Evolutionary conservation across 2,329 filamentous ascomycete species (phyloP), one percentile per base, ranked within the genome.

Genomic region (Alternaria sp.): DNA sequence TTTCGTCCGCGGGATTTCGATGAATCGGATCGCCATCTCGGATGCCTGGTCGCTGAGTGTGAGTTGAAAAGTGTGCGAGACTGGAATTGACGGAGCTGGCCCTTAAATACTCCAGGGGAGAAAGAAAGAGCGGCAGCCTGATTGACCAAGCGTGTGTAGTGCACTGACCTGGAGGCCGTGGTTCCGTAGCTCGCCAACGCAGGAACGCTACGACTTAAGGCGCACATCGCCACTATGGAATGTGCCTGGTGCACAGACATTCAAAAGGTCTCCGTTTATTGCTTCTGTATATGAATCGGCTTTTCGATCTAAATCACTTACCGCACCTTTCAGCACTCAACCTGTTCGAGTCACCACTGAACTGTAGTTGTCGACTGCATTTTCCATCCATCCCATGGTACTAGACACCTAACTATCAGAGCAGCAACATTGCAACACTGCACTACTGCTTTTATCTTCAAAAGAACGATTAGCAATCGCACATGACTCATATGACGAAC

Each of bases 21-120:
- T 13, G 43, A 23, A 45, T 23, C 2, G 11, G 12, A 0, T 0
- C 0, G 43, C 0, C 43, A 45, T 23, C 6, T 21, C 1, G 17
- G 19, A 8, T 45, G 17, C n/a, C n/a, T n/a, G n/a, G n/a, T n/a
- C n/a, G 17, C 1, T 12, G 43, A 45, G 43, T 0, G 19, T 45
- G 21, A 21, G 17, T 45, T 23, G 11, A 1, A 0, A 0, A 19
- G 3, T 21, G 3, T 0, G 19, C 11, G 0, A 36, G 32, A n/a
- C 15, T 0, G 32, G 17, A 8, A 0, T 0, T 21, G 21, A 2
- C 1, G 17, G 12, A 0, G 11, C 17, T 21, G 19, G 11, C 9
- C 0, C 9, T 45, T 1, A 45, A 2, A 45, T 45, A 0, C 17
- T 0, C 17, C 1, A 23, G 3, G 17, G 1, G 19, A 21, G 43